Evolutionary conservation across 1,139 yeast species (phyloP).

Genomic region (Yamadazyma pseudoaaseri): DNA sequence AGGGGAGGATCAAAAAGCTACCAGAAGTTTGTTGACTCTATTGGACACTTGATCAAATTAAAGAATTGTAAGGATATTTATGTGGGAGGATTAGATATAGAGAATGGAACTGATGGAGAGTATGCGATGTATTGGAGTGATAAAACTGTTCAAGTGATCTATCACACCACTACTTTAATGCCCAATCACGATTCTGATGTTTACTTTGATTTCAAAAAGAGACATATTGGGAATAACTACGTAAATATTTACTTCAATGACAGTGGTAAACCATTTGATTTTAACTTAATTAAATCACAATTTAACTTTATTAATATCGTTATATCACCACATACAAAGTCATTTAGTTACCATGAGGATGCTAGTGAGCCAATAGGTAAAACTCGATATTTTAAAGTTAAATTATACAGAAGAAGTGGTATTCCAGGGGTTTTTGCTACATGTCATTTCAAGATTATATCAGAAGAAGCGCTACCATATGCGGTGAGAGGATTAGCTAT

Average conservation of each 20-base stretch:
- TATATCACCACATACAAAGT: constrained; percentile 58
- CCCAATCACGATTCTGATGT: constrained; percentile 46
- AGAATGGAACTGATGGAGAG: constrained; percentile 69
- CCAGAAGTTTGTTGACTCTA: constrained; percentile 51
- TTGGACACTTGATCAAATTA: constrained; percentile 61
- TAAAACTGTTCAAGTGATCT: constrained; percentile 67
- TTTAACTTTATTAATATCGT: constrained; percentile 82
- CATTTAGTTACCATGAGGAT: constrained; percentile 8
- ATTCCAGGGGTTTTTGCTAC: constrained; percentile 78
- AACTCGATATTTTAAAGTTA: constrained; percentile 51
- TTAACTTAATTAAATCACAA: constrained; percentile 72
- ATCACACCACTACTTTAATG: constrained; percentile 83
- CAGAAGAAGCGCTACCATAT: constrained; percentile 56
- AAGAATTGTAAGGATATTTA: constrained; percentile 54
- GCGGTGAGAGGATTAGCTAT: constrained; percentile 68
- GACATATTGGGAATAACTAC: constrained; percentile 85
- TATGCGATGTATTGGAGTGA: constrained; percentile 74
- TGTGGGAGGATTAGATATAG: constrained; percentile 79
- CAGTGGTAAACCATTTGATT: constrained; percentile 61
- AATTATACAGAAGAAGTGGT: constrained; percentile 62
- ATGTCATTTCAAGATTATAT: constrained; percentile 68
- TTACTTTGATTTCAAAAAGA: constrained; percentile 55
- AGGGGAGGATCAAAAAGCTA: constrained; percentile 64
- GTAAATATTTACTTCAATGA: constrained; percentile 82
- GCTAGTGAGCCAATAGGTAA: background rate